Percentiles rank a stretch among this genome's conserved stretches.
Conservation (phyloP, 805 yeast species). For the Kregervanrija delftensis region DNA sequence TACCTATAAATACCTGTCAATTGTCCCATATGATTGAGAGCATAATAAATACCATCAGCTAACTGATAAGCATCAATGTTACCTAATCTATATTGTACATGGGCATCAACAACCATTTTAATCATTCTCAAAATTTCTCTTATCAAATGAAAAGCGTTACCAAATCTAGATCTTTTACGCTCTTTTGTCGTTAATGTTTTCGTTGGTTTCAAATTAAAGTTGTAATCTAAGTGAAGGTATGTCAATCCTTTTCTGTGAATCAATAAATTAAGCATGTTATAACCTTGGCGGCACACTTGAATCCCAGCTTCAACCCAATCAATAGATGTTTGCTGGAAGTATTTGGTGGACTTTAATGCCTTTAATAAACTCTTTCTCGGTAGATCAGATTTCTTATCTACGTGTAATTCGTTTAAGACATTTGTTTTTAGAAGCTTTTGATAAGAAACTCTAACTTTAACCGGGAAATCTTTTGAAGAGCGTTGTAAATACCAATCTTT, state of each 20-base stretch:
- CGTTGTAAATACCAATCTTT: constrained; percentile 80
- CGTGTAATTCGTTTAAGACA: constrained; percentile 65
- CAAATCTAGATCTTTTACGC: constrained; percentile 91
- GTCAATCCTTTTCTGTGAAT: constrained; percentile 90
- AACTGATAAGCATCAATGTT: constrained; percentile 88
- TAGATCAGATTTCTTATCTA: constrained; percentile 31
- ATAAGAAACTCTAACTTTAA: constrained; percentile 79
- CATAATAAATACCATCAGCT: constrained; percentile 91
- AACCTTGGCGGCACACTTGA: constrained; percentile 90
- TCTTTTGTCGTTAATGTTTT: constrained; percentile 95
- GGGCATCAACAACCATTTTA: constrained; percentile 86
- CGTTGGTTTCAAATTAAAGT: constrained; percentile 92
- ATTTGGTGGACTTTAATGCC: constrained; percentile 70
- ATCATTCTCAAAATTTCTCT: constrained; percentile 82
- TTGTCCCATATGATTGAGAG: constrained; percentile 89
- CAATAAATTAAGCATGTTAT: constrained; percentile 82
- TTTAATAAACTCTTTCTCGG: constrained; percentile 55
- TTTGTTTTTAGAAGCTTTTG: constrained; percentile 78
- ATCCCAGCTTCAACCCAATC: constrained; percentile 99
- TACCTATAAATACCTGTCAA: constrained; percentile 94
- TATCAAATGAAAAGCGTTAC: constrained; percentile 90
- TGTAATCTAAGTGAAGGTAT: constrained; percentile 88
- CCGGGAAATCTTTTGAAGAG: constrained; percentile 47
- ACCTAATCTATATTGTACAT: constrained; percentile 85
- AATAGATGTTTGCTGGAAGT: constrained; percentile 82